Evolutionary conservation across 352 stramenopile genomes (phyloP).

Genomic region (Blastocystis sp.): DNA sequence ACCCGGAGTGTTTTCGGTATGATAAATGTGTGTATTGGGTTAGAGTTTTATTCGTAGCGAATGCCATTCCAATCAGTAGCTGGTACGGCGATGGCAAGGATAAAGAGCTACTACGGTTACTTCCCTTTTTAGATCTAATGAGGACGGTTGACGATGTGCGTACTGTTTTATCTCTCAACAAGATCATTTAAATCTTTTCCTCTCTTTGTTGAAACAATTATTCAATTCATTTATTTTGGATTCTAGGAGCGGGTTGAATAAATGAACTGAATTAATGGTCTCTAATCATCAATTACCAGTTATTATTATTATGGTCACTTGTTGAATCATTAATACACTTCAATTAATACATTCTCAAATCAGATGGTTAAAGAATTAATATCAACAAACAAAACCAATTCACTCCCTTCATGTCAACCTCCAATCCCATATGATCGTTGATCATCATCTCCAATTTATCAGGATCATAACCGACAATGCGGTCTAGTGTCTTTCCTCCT

Average conservation of each 20-base stretch:
- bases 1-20: constrained; percentile 42
- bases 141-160: constrained; percentile 38
- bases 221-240: neutral
- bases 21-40: neutral
- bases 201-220: constrained; percentile 16
- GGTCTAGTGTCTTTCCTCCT: neutral
- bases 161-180: neutral
- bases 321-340: neutral
- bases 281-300: neutral
- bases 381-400: neutral
- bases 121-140: constrained; percentile 55
- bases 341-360: neutral
- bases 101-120: constrained; percentile 32
- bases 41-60: neutral
- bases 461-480: constrained; percentile 10
- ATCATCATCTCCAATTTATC: neutral
- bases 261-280: neutral
- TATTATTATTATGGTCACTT: too few relatives aligned
- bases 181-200: neutral
- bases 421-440: neutral
- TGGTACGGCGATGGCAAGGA: constrained; percentile 54
- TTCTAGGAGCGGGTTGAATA: neutral
- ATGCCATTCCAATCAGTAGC: constrained; percentile 43
- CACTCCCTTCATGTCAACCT: neutral
- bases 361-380: neutral